Evolutionary conservation across 2,329 filamentous ascomycete species (phyloP), one percentile per base, ranked within the genome.

Genomic region (Calonectria fujianensis): DNA sequence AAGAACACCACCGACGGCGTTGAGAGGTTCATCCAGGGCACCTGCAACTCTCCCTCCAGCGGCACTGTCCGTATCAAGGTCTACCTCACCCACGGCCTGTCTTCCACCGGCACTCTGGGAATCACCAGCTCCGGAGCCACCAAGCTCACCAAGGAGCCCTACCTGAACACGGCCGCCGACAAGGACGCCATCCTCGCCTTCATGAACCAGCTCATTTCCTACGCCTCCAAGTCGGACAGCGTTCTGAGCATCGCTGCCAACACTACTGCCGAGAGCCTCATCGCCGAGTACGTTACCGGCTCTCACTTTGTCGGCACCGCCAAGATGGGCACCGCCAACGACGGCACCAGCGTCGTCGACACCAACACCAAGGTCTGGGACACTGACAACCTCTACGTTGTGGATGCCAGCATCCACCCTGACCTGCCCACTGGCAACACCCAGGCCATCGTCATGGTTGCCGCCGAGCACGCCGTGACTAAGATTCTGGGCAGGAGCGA

Each of bases 381-480:
- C 48, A 94, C 90, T 0, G 91, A 93, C 79, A 94, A 94, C 83
- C 85, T 94, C 57, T 93, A 92, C 79, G 90, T 94, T 18, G 91
- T 94, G 5, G 93, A 94, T 79, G 93, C 90, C 0, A 90, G 90
- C 75, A 92, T 94, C 80, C 93, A 94, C 85, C 93, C 93, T 0
- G 93, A 93, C 76, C 90, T 94, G 78, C 88, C 92, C 3, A 92
- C 92, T 0, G 91, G 92, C 24, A 95, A 95, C 84, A 93, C 93
- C 2, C 90, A 91, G 63, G 89, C 91, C 1, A 89, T 91, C 50
- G 91, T 94, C 78, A 91, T 94, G 82, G 87, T 92, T 45, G 91
- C 89, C 24, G 90, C 92, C 24, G 93, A 94, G 86, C 88, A 89
- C 52, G 92, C 92, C 11, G 88, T 88, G 9, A 68, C 71, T 7